Base-by-base conservation (phyloP, 805 yeast species). In the Komagataella ulmi region DNA sequence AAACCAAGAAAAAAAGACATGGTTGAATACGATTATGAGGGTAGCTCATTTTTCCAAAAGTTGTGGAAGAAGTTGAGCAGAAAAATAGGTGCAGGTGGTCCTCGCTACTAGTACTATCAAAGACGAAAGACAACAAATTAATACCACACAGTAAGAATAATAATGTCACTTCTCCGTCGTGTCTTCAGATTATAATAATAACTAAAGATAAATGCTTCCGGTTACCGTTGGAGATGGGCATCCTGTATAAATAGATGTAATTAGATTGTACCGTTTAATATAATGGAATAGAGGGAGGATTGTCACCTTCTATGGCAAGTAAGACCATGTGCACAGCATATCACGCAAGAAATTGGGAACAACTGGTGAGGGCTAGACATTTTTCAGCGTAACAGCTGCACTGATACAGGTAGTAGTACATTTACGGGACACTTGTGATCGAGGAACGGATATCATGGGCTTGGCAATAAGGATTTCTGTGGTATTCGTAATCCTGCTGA, bases 401-500 rank as follows among this genome's bases (percentile, higher is more conserved):
- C 23, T 21, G 3, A 18, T 18, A 18, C 18, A 2, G 5, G 23
- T 21, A 21, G 23, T 21, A 21, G 6, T 21, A 21, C 23, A 21
- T 21, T 4, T 21, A 21, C 23, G 18, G 18, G 18, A 18, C 6
- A 21, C 23, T 21, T 21, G 23, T 6, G 23, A 21, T 21, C 23
- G 23, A 21, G 23, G 5, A 21, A 5, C 23, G 23, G 23, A 21
- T 21, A 21, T 21, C 23, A 21, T 21, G 6, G 23, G 23, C 23
- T 21, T 21, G 23, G 1, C 6, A 21, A 21, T 21, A 5, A 6
- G 23, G 23, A 21, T 21, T 3, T 21, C 6, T 21, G 23, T 21
- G 82, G 85, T n/a, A 88, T 85, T 10, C 65, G 84, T 18, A 18
- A 18, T 2, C 18, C 18, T 18, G 18, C 2, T 18, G 18, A 18